Evolutionary conservation across 306 rosid genomes (phyloP).

Genomic region (Acacia confusa): DNA sequence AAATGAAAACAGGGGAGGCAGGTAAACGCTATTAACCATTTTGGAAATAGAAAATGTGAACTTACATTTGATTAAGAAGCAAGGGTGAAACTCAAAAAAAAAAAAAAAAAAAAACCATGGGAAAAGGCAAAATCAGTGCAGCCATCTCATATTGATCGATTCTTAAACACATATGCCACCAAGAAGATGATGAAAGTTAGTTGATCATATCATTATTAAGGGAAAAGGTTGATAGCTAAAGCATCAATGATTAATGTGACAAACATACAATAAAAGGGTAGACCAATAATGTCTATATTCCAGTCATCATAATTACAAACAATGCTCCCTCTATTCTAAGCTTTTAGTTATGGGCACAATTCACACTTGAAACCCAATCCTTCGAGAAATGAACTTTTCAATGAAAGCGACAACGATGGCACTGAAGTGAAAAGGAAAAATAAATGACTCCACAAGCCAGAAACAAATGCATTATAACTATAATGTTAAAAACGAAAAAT

Average conservation of each 20-base stretch:
- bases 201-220: background rate
- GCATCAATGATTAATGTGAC: background rate
- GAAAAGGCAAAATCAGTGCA: background rate
- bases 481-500: background rate
- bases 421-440: background rate
- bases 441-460: background rate
- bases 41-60: conserved; percentile 14
- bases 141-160: background rate
- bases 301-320: conserved; percentile 2
- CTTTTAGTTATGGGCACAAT: background rate
- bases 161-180: background rate
- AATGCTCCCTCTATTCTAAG: background rate
- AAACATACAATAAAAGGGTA: background rate
- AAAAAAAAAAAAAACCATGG: background rate
- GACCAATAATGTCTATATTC: background rate
- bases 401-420: background rate
- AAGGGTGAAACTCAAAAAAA: background rate
- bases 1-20: background rate
- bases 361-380: conserved; percentile 19
- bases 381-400: conserved; percentile 19
- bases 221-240: background rate
- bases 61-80: conserved; percentile 12
- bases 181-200: conserved; percentile 9
- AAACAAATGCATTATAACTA: conserved; percentile 15
- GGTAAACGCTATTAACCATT: background rate